Base-by-base conservation (phyloP, 2,329 filamentous ascomycete genomes). In the Ophidiomyces ophidiicola region DNA sequence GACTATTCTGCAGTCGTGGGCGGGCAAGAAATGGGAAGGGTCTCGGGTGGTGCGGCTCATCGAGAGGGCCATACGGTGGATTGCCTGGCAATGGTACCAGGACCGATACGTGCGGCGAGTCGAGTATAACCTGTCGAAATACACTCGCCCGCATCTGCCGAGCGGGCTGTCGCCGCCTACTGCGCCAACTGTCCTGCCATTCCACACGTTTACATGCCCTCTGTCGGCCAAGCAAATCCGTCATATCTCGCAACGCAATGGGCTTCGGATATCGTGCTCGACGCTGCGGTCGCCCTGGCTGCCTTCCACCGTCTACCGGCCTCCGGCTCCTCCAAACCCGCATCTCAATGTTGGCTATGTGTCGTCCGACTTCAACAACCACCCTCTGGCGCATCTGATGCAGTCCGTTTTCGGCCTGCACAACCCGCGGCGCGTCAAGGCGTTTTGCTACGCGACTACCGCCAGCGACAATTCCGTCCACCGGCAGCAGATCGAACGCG, bases 281-380 rank as follows among this genome's bases (percentile, higher is more conserved):
- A 93, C 90, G 0, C 64, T 98, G 11, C 78, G 80, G 42, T 77
- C 86, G 1, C 75, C 86, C 3, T 98, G 90, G 90, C 72, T 98
- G 33, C 80, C 88, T 5, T 56, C 64, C 32, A 78, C 77, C 0
- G 82, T 96, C 0, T 94, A 83, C 52, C 74, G 76, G n/a, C 90
- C 90, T 2, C 90, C 90, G 0, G 61, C 74, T 2, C 87, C 90
- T 1, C 90, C 90, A 1, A 71, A 68, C 30, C 86, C 87, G 0
- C 76, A 80, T 48, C 69, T 98, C n/a, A 88, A 85, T 49, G 77
- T 98, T 44, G 90, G 90, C 32, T 98, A 98, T 58, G 78, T 98
- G 25, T 96, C 90, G 3, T 96, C 90, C 0, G 90, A 98, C 61
- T 98, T 98, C 63, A 98, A 98, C 56, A 98, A 98, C 52, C 90